These are phyloP conservation scores for Calonectria naviculata DNA, from an alignment of 2,329 filamentous ascomycete genomes.

Conservation along the genomic window DNA sequence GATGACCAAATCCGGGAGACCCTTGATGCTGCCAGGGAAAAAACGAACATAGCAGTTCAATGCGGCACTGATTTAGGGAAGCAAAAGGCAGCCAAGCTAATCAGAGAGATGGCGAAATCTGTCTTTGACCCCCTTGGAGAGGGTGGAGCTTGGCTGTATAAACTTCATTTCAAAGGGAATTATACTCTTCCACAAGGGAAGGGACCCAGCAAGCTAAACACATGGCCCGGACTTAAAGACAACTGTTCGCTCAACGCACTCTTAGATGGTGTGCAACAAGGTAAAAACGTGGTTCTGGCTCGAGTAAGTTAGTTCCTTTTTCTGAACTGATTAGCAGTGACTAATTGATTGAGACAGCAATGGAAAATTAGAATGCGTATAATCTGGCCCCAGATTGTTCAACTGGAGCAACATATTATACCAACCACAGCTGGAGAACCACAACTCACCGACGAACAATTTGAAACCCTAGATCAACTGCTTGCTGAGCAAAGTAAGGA, in stretches of 20 bases:
- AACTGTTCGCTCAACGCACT: constrained; percentile 20
- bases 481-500: constrained; percentile 25
- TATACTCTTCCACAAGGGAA: constrained; percentile 26
- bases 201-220: constrained; percentile 18
- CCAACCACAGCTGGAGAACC: constrained; percentile 5
- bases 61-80: constrained; percentile 14
- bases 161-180: constrained; percentile 14
- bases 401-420: constrained; percentile 21
- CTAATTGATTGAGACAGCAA: constrained; percentile 26
- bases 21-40: constrained; percentile 19
- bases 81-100: constrained; percentile 2
- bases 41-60: background rate
- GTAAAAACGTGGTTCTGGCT: constrained; percentile 28
- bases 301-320: constrained; percentile 29
- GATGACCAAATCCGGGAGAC: constrained; percentile 12
- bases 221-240: constrained; percentile 29
- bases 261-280: constrained; percentile 9
- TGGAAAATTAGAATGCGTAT: constrained; percentile 38
- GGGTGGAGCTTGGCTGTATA: constrained; percentile 29
- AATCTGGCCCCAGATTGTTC: constrained; percentile 29
- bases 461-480: constrained; percentile 31
- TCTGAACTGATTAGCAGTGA: background rate
- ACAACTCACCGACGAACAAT: constrained; percentile 28
- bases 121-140: constrained; percentile 11
- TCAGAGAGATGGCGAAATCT: constrained; percentile 13